Evolutionary conservation across 495 filamentous ascomycete species (phyloP), one percentile per base, ranked within the genome.

Genomic region (Tuber borchii): DNA sequence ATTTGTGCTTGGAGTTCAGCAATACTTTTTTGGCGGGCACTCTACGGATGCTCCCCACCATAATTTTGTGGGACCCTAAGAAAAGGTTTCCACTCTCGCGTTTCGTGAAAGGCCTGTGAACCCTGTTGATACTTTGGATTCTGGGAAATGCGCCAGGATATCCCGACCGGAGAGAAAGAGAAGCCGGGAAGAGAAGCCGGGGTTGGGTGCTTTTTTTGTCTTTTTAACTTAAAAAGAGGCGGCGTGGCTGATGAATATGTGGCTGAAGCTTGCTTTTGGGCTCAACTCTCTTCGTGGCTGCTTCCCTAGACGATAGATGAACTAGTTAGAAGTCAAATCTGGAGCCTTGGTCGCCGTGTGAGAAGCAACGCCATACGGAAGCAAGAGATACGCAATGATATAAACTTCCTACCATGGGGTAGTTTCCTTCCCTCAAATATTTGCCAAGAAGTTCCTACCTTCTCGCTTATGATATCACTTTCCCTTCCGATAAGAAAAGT

Each of bases 81-180:
- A n/a, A 56, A 12, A 26, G 26, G 77, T 37, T 37, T 37, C 34
- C 34, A 37, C 2, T 37, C 34, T 37, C 1, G 34, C 34, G 34
- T 37, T 37, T 37, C 34, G 34, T 37, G 34, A 37, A 37, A 37
- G 2, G 34, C 34, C 34, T 37, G 1, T 37, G 34, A 77, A 77
- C 77, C 77, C 71, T 77, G 77, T 69, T 22, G 72, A 37, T 73
- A 10, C 31, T 69, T 43, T 65, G 76, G 48, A 56, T 78, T 78
- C 77, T 77, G 48, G 77, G 77, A 78, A 72, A 48, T 78, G 76
- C 31, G 71, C 68, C 26, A 10, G 26, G 56, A 65, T 65, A 31
- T 31, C 56, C 56, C 56, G 56, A 10, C 56, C 56, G n/a, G 56
- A 65, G 16, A 19, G 56, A 65, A 65, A 31, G 10, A 14, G 12